Percentiles rank a stretch among this genome's conserved stretches.
Evolutionary conservation across 495 filamentous ascomycete species (phyloP).

Genomic region (Zalerion maritima): DNA sequence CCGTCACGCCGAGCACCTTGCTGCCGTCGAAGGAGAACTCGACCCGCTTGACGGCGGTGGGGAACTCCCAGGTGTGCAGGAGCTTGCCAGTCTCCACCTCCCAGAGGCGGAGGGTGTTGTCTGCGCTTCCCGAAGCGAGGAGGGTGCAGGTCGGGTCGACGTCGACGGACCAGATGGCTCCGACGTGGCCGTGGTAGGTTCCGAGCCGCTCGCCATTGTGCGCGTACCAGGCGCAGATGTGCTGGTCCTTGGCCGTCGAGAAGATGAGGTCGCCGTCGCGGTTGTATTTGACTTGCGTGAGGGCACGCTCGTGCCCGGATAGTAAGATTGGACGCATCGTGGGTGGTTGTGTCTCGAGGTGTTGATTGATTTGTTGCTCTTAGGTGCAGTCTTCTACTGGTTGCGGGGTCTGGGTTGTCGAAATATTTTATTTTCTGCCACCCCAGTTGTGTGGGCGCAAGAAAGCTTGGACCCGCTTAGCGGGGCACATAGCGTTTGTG

Average conservation of each 20-base stretch:
- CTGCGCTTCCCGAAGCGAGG: conserved; percentile 87
- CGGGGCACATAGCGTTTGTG: too few relatives aligned
- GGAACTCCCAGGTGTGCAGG: conserved; percentile 94
- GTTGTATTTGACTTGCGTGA: conserved; percentile 97
- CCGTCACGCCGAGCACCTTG: conserved; percentile 79
- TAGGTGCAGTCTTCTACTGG: too few relatives aligned
- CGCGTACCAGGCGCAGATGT: conserved; percentile 87
- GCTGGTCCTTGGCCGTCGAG: conserved; percentile 93
- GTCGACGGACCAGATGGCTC: conserved; percentile 97
- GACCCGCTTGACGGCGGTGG: conserved; percentile 87
- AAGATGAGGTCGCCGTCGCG: conserved; percentile 95
- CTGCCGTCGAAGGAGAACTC: conserved; percentile 90
- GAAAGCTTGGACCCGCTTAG: too few relatives aligned
- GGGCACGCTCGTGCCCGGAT: conserved; percentile 92
- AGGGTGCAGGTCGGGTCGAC: conserved; percentile 88
- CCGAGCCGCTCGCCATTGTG: conserved; percentile 91
- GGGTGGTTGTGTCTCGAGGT: conserved; percentile 9
- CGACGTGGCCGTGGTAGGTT: conserved; percentile 92
- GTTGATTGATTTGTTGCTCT: too few relatives aligned
- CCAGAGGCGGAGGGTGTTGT: conserved; percentile 97
- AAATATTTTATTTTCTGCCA: too few relatives aligned
- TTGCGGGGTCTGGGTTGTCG: too few relatives aligned
- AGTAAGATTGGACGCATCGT: conserved; percentile 91
- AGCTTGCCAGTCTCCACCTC: conserved; percentile 85
- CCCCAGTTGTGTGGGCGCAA: too few relatives aligned